Percentiles rank a stretch among this genome's conserved stretches.
These are phyloP conservation scores for Shiraia sp. DNA, from an alignment of 2,329 filamentous ascomycete genomes.

Conservation along the genomic window DNA sequence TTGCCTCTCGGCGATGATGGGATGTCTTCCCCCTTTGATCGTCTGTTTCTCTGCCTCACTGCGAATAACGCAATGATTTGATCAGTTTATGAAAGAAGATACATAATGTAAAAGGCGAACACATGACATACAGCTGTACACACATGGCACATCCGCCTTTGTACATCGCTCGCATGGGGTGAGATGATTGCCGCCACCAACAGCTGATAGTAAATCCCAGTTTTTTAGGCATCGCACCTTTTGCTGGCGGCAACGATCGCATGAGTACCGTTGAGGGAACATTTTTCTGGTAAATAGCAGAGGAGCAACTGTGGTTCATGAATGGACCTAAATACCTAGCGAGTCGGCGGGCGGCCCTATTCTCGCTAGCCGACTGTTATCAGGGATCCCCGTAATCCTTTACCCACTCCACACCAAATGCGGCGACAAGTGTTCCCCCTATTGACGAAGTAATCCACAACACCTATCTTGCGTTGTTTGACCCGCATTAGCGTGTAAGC, in stretches of 20 bases:
- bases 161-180: conserved; percentile 5
- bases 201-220: neutral
- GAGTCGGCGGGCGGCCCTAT: neutral
- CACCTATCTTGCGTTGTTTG: too few species aligned
- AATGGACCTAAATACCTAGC: neutral
- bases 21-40: too few species aligned
- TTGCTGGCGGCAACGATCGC: conserved; percentile 6
- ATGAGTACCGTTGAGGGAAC: conserved; percentile 12
- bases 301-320: neutral
- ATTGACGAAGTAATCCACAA: too few species aligned
- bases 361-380: neutral
- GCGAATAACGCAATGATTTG: neutral
- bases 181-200: neutral
- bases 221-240: conserved; percentile 6
- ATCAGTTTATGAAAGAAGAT: neutral
- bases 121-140: conserved; percentile 6
- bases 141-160: conserved; percentile 3
- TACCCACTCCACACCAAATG: neutral
- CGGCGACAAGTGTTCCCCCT: too few species aligned
- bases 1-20: neutral
- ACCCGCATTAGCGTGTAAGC: too few species aligned
- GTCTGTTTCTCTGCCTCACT: conserved; percentile 1
- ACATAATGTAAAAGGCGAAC: neutral
- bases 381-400: neutral
- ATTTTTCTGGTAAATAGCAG: neutral